Conservation (phyloP, 768 basidiomycete genomes). For the Podaxis carcinomalis region DNA sequence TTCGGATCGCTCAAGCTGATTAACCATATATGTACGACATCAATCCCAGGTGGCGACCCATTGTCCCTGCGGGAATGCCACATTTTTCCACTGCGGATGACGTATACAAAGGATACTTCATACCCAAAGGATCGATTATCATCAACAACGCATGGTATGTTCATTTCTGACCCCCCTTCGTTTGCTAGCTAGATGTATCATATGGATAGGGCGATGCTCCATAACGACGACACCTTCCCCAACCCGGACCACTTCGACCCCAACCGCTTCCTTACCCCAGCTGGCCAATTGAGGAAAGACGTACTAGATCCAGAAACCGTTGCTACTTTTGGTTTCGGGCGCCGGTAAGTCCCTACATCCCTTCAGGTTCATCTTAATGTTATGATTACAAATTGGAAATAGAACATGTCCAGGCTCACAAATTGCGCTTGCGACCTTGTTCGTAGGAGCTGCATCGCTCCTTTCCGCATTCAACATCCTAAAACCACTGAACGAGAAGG, state of each 20-base stretch:
- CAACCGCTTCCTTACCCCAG: slow-evolving; percentile 19
- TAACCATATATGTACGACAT: not conserved
- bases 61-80: slow-evolving; percentile 20
- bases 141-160: slow-evolving; percentile 23
- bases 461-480: slow-evolving; percentile 17
- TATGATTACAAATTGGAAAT: not conserved
- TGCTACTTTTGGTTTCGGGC: slow-evolving; percentile 20
- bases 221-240: slow-evolving; percentile 18
- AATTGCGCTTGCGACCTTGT: slow-evolving; percentile 16
- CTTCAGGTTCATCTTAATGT: not conserved
- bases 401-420: slow-evolving; percentile 24
- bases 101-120: slow-evolving; percentile 28
- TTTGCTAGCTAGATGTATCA: not conserved
- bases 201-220: slow-evolving; percentile 20
- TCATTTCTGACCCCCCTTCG: not conserved
- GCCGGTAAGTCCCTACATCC: slow-evolving; percentile 14
- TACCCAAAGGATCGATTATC: slow-evolving; percentile 26
- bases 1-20: slow-evolving; percentile 5
- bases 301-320: slow-evolving; percentile 15
- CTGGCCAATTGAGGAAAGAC: slow-evolving; percentile 12
- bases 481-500: slow-evolving; percentile 16
- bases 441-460: slow-evolving; percentile 17
- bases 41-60: not conserved
- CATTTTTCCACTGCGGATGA: slow-evolving; percentile 28
- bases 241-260: slow-evolving; percentile 22